Evolutionary conservation across 1,284 basidiomycete species (phyloP).

Genomic region (Melampsora americana): DNA sequence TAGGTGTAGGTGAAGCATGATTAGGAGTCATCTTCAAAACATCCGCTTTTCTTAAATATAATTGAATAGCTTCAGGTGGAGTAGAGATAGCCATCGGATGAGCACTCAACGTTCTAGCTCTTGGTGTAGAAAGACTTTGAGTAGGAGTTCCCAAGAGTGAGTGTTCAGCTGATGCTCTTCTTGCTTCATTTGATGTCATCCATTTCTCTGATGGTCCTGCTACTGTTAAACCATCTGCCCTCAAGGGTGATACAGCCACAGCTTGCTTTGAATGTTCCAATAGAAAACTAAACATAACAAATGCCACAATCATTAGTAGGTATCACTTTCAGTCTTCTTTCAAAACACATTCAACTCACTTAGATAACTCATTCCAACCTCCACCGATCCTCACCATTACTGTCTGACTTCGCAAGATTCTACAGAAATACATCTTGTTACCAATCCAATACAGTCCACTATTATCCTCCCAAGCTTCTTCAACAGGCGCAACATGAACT

Average conservation of each 20-base stretch:
- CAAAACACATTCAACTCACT: slow-evolving; percentile 37
- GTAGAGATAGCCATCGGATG: slow-evolving; percentile 13
- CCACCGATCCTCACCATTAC: slow-evolving; percentile 54
- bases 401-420: slow-evolving; percentile 50
- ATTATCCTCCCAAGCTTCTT: slow-evolving; percentile 41
- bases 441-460: slow-evolving; percentile 45
- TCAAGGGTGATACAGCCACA: background rate
- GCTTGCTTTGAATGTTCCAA: slow-evolving; percentile 29
- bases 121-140: slow-evolving; percentile 14
- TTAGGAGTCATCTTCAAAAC: background rate
- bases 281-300: slow-evolving; percentile 21
- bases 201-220: slow-evolving; percentile 24
- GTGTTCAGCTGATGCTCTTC: slow-evolving; percentile 17
- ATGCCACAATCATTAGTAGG: background rate
- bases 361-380: slow-evolving; percentile 54
- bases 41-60: slow-evolving; percentile 42
- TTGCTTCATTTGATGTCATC: slow-evolving; percentile 11
- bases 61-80: slow-evolving; percentile 38
- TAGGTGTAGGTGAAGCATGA: background rate
- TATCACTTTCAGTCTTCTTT: background rate
- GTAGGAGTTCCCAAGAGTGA: slow-evolving; percentile 7
- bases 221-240: background rate
- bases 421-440: slow-evolving; percentile 41
- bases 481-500: slow-evolving; percentile 38
- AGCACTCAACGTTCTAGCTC: slow-evolving; percentile 7